These are phyloP conservation scores for Fusarium cicatricum DNA, from an alignment of 2,329 filamentous ascomycete species.

Conservation along the genomic window DNA sequence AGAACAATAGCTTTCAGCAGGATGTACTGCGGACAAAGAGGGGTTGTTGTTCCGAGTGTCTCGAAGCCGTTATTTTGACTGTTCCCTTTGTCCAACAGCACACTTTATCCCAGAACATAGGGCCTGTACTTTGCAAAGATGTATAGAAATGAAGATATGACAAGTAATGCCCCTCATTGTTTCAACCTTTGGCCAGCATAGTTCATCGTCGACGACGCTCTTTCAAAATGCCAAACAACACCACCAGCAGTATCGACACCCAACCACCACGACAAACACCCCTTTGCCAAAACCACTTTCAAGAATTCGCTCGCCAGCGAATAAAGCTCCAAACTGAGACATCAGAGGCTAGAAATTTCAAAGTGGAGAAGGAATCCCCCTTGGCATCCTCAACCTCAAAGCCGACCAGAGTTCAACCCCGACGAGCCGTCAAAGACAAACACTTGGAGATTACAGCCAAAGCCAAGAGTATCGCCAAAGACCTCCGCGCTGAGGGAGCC, in stretches of 20 bases:
- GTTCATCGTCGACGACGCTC: not conserved
- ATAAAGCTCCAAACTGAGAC: not conserved
- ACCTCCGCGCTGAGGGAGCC: not conserved
- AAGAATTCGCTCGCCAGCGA: not conserved
- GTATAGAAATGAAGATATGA: not conserved
- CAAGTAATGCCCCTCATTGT: not conserved
- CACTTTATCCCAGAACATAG: no score
- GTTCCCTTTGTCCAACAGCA: no score
- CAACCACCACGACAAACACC: not conserved
- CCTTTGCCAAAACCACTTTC: constrained; percentile 16
- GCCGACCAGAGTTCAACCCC: constrained; percentile 14
- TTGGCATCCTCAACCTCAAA: not conserved
- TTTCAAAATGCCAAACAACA: not conserved
- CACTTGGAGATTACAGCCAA: not conserved
- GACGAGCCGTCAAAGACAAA: constrained; percentile 22
- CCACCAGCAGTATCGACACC: not conserved
- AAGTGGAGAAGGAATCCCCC: not conserved
- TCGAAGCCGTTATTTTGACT: no score
- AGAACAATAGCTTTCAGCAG: no score
- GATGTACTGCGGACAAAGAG: no score
- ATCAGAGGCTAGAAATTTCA: not conserved
- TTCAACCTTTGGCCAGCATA: not conserved
- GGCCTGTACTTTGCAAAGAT: not conserved
- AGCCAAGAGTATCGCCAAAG: not conserved
- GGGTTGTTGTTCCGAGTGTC: no score